phyloP scores from a whole-genome alignment of 495 filamentous ascomycete genomes.

The Penicillium lagena region DNA sequence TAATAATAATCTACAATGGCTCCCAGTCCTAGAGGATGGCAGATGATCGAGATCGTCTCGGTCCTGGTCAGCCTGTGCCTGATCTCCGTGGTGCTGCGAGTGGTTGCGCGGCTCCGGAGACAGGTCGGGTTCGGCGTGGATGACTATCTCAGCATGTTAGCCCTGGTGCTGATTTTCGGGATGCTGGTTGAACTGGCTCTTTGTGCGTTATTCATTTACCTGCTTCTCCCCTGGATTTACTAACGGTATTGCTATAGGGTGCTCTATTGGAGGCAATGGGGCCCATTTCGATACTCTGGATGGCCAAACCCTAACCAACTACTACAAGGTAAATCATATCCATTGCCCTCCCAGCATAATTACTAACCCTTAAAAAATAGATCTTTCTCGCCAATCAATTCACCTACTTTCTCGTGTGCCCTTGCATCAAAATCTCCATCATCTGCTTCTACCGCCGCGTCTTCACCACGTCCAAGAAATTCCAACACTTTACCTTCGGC shows the following conservation, averaged over 20 bases:
- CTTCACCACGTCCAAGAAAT: conserved; percentile 29
- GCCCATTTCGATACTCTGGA: conserved; percentile 17
- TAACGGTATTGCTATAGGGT: conserved; percentile 21
- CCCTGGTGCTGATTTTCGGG: conserved; percentile 23
- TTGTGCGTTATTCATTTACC: conserved; percentile 18
- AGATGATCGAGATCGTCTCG: conserved; percentile 32
- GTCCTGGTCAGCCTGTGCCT: conserved; percentile 31
- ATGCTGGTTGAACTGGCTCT: conserved; percentile 32
- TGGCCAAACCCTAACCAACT: conserved; percentile 22
- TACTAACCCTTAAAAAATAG: conserved; percentile 9
- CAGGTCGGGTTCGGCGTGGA: conserved; percentile 32
- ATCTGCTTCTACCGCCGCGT: conserved; percentile 43
- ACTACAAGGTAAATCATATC: conserved; percentile 25
- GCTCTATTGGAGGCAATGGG: conserved; percentile 31
- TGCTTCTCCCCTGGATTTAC: too few species aligned
- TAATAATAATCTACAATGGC: conserved; percentile 17
- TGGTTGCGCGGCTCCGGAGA: conserved; percentile 29
- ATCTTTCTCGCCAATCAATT: conserved; percentile 42
- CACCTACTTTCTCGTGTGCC: conserved; percentile 36
- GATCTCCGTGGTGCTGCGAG: conserved; percentile 29
- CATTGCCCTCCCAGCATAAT: background rate
- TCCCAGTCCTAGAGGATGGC: conserved; percentile 19
- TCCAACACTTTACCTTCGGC: conserved; percentile 23
- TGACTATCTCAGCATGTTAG: conserved; percentile 32
- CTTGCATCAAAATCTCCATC: conserved; percentile 38